A percentile compares a stretch with the other conserved stretches of the same genome.
These are phyloP conservation scores for Moesziomyces sp. DNA, from an alignment of 1,284 basidiomycete species.

Conservation along the genomic window DNA sequence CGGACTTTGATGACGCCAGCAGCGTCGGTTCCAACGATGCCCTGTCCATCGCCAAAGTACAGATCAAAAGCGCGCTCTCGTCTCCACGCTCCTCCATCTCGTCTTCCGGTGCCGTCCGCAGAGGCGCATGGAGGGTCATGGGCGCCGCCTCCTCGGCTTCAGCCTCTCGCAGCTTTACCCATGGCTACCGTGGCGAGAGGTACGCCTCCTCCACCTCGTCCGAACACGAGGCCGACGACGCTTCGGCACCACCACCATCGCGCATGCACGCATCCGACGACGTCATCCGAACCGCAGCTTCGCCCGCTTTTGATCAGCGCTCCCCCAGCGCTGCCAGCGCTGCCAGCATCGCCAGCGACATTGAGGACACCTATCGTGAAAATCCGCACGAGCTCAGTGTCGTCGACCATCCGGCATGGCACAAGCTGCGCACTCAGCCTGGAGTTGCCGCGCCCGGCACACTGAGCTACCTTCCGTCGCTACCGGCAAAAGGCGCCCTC, in stretches of 20 bases:
- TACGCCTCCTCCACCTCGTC: slow-evolving; percentile 36
- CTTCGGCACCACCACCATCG: slow-evolving; percentile 1
- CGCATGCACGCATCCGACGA: slow-evolving; percentile 1
- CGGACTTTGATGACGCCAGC: slow-evolving; percentile 40
- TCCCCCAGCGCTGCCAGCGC: background rate
- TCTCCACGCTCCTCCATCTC: slow-evolving; percentile 50
- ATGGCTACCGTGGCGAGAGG: slow-evolving; percentile 17
- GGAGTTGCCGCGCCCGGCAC: slow-evolving; percentile 31
- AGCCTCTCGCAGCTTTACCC: slow-evolving; percentile 30
- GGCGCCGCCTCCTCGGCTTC: slow-evolving; percentile 30
- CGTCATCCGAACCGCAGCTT: slow-evolving; percentile 1
- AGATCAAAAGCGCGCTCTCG: slow-evolving; percentile 46
- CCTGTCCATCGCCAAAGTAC: slow-evolving; percentile 22
- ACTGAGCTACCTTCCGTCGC: slow-evolving; percentile 39
- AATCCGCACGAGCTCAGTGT: slow-evolving; percentile 34
- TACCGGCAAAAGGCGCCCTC: slow-evolving; percentile 8
- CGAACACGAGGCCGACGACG: slow-evolving; percentile 28
- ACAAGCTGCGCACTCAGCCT: slow-evolving; percentile 25
- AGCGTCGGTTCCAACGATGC: slow-evolving; percentile 43
- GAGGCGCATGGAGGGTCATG: slow-evolving; percentile 44
- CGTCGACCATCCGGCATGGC: slow-evolving; percentile 42
- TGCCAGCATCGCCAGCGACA: background rate
- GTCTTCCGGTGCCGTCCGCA: slow-evolving; percentile 34
- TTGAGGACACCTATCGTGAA: slow-evolving; percentile 25
- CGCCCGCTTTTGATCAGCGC: background rate